Conservation (phyloP, 2,329 filamentous ascomycete species). For the Gremmenia infestans region DNA sequence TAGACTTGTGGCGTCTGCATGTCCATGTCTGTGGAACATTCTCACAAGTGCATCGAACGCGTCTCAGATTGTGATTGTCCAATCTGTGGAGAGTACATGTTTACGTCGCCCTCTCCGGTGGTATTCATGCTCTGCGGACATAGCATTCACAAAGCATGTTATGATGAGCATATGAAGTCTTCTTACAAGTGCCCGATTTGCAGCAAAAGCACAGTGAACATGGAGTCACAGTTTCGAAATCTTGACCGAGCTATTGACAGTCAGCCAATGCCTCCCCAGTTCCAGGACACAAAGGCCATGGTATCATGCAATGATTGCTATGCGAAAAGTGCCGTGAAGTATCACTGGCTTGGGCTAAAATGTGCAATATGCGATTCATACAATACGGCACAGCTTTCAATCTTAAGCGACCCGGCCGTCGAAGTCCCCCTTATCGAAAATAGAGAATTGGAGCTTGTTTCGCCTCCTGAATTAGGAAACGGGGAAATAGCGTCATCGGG, state of each 20-base stretch:
- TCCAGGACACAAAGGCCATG: conserved; percentile 71
- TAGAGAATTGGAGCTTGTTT: conserved; percentile 18
- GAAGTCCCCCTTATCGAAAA: conserved; percentile 21
- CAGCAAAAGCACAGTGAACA: conserved; percentile 93
- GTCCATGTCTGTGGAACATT: conserved; percentile 75
- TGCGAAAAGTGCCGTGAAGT: conserved; percentile 77
- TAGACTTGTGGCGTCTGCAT: conserved; percentile 92
- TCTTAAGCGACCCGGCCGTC: conserved; percentile 42
- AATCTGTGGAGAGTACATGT: conserved; percentile 95
- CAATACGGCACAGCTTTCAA: conserved; percentile 62
- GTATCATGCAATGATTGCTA: conserved; percentile 95
- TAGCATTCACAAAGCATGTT: conserved; percentile 88
- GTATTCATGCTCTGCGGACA: conserved; percentile 96
- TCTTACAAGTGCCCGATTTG: conserved; percentile 97
- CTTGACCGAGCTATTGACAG: conserved; percentile 79
- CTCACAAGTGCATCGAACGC: conserved; percentile 90
- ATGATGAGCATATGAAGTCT: conserved; percentile 78
- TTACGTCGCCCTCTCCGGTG: conserved; percentile 81
- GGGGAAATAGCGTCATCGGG: conserved; percentile 14
- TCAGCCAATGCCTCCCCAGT: conserved; percentile 90
- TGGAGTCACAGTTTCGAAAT: conserved; percentile 92
- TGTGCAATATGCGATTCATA: conserved; percentile 70
- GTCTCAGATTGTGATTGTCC: conserved; percentile 95
- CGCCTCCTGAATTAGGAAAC: conserved; percentile 12
- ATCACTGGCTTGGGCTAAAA: conserved; percentile 93